Percentiles rank a stretch among this genome's conserved stretches.
phyloP scores from a whole-genome alignment of 495 filamentous ascomycete species.

The Penicillium chermesinum region DNA sequence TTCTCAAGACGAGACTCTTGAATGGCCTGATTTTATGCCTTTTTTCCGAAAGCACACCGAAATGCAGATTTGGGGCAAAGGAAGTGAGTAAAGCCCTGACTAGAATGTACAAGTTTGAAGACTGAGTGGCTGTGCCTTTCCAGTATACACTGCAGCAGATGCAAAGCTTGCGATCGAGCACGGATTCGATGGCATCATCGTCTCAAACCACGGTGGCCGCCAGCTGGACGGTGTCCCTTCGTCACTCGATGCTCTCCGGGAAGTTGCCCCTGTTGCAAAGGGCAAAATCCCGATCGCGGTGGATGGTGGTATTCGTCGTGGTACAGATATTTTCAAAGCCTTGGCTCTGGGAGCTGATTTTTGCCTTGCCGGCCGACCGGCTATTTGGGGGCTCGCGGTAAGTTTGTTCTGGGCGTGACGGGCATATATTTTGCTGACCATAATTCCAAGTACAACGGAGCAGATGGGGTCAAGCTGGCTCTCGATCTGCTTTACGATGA shows the following conservation, averaged over 20 bases:
- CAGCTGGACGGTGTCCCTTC: constrained; percentile 86
- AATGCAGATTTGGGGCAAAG: constrained; percentile 89
- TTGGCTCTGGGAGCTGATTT: constrained; percentile 81
- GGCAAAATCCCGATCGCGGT: constrained; percentile 75
- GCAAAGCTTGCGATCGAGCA: constrained; percentile 70
- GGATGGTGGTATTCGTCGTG: constrained; percentile 82
- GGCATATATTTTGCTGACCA: neutral
- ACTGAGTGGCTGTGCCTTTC: too few relatives aligned
- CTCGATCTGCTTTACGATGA: constrained; percentile 4
- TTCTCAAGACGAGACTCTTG: constrained; percentile 76
- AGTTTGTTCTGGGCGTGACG: too few relatives aligned
- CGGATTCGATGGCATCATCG: constrained; percentile 78
- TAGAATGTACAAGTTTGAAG: too few relatives aligned
- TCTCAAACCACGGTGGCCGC: constrained; percentile 89
- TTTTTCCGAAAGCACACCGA: constrained; percentile 80
- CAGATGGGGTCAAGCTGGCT: constrained; percentile 2
- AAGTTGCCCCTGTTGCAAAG: constrained; percentile 80
- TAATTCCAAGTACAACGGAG: constrained; percentile 1
- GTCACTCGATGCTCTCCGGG: constrained; percentile 77
- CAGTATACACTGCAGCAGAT: constrained; percentile 69
- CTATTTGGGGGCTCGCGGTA: constrained; percentile 64
- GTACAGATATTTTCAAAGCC: constrained; percentile 91
- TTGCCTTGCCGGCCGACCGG: constrained; percentile 74
- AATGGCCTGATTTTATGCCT: constrained; percentile 30
- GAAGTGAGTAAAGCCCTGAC: constrained; percentile 47